Conservation (phyloP, 2,329 filamentous ascomycete species). For the Colletotrichum sublineola region DNA sequence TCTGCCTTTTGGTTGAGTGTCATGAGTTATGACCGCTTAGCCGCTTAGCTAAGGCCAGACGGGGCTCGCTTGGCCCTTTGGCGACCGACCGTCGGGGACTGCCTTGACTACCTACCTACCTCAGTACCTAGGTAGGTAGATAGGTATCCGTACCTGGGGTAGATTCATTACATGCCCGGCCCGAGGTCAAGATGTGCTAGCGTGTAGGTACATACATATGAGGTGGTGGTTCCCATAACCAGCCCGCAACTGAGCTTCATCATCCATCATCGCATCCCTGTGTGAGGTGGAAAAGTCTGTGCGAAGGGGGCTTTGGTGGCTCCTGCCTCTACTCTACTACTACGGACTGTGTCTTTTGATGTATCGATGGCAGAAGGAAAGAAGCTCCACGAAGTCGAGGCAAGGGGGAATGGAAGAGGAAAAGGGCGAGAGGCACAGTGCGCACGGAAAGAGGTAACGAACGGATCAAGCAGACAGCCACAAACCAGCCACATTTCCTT, state of each 20-base stretch:
- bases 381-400: neutral
- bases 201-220: neutral
- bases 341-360: too few species aligned
- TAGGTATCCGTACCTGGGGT: too few species aligned
- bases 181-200: neutral
- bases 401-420: neutral
- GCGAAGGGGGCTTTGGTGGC: neutral
- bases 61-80: neutral
- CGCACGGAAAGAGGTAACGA: neutral
- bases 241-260: neutral
- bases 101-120: too few species aligned
- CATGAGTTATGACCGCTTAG: neutral
- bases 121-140: too few species aligned
- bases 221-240: neutral
- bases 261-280: neutral
- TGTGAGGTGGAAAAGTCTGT: neutral
- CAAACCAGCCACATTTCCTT: neutral
- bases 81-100: too few species aligned
- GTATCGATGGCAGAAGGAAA: neutral
- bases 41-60: neutral
- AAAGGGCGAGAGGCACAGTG: neutral
- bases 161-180: neutral
- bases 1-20: neutral
- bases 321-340: neutral
- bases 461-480: neutral